phyloP scores from a whole-genome alignment of 495 filamentous ascomycete genomes.

The Aspergillus olivimuriae region DNA sequence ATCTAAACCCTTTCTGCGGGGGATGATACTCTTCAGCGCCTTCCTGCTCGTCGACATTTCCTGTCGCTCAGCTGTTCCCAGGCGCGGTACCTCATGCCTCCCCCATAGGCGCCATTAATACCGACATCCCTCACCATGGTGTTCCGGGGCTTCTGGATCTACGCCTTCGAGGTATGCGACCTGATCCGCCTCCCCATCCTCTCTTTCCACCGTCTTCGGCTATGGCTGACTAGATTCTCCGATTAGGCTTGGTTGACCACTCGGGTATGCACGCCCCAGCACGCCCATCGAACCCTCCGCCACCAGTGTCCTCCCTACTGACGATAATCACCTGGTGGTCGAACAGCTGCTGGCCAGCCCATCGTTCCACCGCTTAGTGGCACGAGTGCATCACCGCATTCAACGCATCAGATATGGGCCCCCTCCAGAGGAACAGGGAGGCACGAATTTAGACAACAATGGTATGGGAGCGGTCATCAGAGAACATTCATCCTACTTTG shows the following conservation, averaged over 20 bases:
- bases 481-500: neutral
- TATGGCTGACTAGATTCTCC: constrained; percentile 5
- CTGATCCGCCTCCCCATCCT: neutral
- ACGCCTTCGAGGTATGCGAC: constrained; percentile 42
- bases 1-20: too few species aligned
- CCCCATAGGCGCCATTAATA: too few species aligned
- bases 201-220: neutral
- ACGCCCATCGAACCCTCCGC: neutral
- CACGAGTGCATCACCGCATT: constrained; percentile 46
- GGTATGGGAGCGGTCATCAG: too few species aligned
- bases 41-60: too few species aligned
- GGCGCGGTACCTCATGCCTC: too few species aligned
- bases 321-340: constrained; percentile 16
- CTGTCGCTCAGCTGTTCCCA: too few species aligned
- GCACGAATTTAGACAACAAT: constrained; percentile 44
- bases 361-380: constrained; percentile 54
- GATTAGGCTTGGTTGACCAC: constrained; percentile 35
- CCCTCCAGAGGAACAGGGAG: constrained; percentile 52
- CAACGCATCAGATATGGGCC: constrained; percentile 46
- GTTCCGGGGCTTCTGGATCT: constrained; percentile 26
- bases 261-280: constrained; percentile 26
- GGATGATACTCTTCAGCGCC: too few species aligned
- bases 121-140: too few species aligned
- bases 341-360: constrained; percentile 53
- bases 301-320: neutral